Conservation (phyloP, 2,329 filamentous ascomycete species). For the Cryphonectria carpinicola region DNA sequence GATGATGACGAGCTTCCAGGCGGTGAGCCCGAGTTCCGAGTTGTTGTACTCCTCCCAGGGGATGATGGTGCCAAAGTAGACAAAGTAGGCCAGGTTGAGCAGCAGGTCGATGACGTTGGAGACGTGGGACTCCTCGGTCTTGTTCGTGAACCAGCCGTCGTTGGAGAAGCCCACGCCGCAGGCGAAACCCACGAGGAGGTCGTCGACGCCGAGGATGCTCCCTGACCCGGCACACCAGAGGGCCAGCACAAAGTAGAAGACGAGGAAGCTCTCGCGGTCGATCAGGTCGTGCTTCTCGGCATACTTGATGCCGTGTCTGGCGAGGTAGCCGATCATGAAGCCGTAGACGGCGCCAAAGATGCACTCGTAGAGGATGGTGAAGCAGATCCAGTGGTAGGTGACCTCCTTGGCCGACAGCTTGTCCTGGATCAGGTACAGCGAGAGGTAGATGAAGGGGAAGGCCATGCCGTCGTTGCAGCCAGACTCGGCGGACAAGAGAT, state of each 20-base stretch:
- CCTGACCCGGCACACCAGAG: conserved; percentile 95
- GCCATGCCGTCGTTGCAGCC: conserved; percentile 99
- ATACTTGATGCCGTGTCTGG: conserved; percentile 85
- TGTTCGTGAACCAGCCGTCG: conserved; percentile 97
- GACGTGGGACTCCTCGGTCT: conserved; percentile 97
- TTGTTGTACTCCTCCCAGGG: conserved; percentile 93
- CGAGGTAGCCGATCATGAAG: conserved; percentile 84
- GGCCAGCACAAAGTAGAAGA: conserved; percentile 97
- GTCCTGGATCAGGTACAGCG: conserved; percentile 87
- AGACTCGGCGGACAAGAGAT: conserved; percentile 92
- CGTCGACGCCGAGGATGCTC: conserved; percentile 87
- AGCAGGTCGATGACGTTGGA: conserved; percentile 98
- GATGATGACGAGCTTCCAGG: conserved; percentile 92
- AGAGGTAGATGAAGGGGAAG: conserved; percentile 95
- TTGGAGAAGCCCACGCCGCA: conserved; percentile 99
- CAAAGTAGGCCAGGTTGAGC: conserved; percentile 96
- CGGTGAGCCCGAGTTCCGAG: conserved; percentile 70
- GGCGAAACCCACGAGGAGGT: conserved; percentile 91
- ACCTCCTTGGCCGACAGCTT: conserved; percentile 70
- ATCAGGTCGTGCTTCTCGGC: conserved; percentile 86
- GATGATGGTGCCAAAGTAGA: conserved; percentile 96
- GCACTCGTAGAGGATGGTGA: conserved; percentile 93
- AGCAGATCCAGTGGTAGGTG: conserved; percentile 84
- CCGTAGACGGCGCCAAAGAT: conserved; percentile 89
- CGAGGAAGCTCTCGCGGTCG: conserved; percentile 94